Conservation (phyloP, 2,329 filamentous ascomycete species). For the Cladosporium sp. region DNA sequence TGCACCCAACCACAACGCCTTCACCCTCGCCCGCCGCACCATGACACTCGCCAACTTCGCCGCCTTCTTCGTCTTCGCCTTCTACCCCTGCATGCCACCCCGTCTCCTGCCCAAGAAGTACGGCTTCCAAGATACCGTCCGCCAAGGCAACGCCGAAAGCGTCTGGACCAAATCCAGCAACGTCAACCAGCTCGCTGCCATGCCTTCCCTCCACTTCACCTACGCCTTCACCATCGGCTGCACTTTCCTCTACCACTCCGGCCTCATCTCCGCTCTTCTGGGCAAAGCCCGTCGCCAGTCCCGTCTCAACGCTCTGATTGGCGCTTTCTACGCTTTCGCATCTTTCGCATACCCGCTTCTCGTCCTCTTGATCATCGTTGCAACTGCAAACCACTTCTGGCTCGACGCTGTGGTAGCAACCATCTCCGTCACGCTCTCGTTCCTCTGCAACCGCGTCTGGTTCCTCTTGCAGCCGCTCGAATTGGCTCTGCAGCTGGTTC, state of each 20-base stretch:
- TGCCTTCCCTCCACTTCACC: slow-evolving; percentile 52
- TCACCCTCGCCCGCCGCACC: slow-evolving; percentile 42
- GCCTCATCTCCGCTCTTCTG: slow-evolving; percentile 35
- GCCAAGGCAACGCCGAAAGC: slow-evolving; percentile 43
- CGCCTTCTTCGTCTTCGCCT: slow-evolving; percentile 49
- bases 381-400: slow-evolving; percentile 61
- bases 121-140: slow-evolving; percentile 45
- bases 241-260: slow-evolving; percentile 52
- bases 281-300: slow-evolving; percentile 33
- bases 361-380: slow-evolving; percentile 51
- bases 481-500: slow-evolving; percentile 45
- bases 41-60: slow-evolving; percentile 51
- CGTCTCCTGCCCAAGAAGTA: slow-evolving; percentile 43
- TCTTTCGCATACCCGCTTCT: slow-evolving; percentile 42
- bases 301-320: slow-evolving; percentile 20
- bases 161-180: slow-evolving; percentile 45
- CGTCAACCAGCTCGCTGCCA: slow-evolving; percentile 45
- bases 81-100: slow-evolving; percentile 52
- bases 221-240: slow-evolving; percentile 51
- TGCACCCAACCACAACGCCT: slow-evolving; percentile 47
- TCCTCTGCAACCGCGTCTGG: slow-evolving; percentile 48
- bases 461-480: slow-evolving; percentile 50
- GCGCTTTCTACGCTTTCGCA: slow-evolving; percentile 39
- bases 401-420: slow-evolving; percentile 51
- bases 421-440: slow-evolving; percentile 45